Evolutionary conservation across 495 filamentous ascomycete species (phyloP).

Genomic region (Astrocystis sublimbata): DNA sequence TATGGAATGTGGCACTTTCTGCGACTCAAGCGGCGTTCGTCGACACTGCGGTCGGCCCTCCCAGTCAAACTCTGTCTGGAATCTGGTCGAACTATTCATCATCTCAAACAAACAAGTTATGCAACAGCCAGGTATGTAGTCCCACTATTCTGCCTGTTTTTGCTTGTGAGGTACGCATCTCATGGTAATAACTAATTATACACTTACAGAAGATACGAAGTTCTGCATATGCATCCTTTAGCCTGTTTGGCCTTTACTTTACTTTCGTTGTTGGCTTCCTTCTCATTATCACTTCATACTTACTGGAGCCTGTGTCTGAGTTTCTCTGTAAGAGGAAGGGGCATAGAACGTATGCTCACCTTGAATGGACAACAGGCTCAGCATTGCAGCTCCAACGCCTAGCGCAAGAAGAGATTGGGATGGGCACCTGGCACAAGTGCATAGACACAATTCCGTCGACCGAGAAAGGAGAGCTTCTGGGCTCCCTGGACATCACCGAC

Average conservation of each 20-base stretch:
- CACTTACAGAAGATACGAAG: neutral
- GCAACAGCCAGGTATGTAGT: slow-evolving; percentile 26
- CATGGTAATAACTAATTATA: too few relatives aligned
- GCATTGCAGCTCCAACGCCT: neutral
- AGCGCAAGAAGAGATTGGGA: neutral
- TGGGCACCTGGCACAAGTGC: neutral
- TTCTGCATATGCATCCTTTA: neutral
- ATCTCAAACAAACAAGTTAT: slow-evolving; percentile 2
- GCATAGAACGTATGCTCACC: neutral
- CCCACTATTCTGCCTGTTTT: too few relatives aligned
- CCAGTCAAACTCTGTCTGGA: neutral
- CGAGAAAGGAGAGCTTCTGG: neutral
- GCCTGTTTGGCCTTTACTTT: neutral
- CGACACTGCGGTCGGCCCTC: neutral
- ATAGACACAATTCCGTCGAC: neutral
- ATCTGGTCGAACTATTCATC: neutral
- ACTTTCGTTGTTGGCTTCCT: neutral
- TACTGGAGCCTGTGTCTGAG: neutral
- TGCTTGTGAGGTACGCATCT: too few relatives aligned
- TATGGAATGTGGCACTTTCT: slow-evolving; percentile 12
- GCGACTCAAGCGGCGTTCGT: neutral
- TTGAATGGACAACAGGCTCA: neutral
- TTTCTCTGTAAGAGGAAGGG: neutral
- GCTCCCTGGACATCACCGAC: neutral
- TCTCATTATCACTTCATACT: neutral